These are phyloP conservation scores for Perkinsela sp. DNA, from an alignment of 208 protist species.

Conservation along the genomic window DNA sequence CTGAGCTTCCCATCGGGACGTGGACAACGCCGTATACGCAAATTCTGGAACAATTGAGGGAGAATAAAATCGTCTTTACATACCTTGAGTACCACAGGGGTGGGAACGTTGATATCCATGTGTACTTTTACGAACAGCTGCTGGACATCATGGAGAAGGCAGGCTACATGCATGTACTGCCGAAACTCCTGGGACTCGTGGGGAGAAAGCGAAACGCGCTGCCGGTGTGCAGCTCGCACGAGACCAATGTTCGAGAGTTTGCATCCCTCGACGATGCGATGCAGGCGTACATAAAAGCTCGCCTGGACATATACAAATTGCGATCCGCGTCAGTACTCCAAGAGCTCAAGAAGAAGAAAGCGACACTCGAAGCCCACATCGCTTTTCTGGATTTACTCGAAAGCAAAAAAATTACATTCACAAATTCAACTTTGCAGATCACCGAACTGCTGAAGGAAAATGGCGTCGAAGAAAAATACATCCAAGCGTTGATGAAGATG, in stretches of 20 bases:
- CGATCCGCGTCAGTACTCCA: neutral
- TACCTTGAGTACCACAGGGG: neutral
- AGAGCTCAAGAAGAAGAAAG: neutral
- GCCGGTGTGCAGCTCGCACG: neutral
- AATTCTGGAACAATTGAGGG: neutral
- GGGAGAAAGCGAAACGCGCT: neutral
- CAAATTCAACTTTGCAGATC: no score
- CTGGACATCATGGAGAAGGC: neutral
- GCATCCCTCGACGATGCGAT: neutral
- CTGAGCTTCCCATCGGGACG: neutral
- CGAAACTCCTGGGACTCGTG: neutral
- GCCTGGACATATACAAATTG: neutral
- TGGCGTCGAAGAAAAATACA: no score
- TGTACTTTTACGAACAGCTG: neutral
- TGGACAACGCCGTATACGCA: neutral
- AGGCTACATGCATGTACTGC: neutral
- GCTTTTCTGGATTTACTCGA: neutral
- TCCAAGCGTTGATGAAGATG: no score
- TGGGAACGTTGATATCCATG: neutral
- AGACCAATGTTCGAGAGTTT: neutral
- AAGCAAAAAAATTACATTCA: constrained; percentile 14
- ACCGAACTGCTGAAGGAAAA: no score
- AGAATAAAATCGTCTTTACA: neutral
- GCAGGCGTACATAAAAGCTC: neutral
- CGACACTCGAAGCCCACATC: neutral